Conservation (phyloP, 768 basidiomycete genomes). For the Panellus pusillus region DNA sequence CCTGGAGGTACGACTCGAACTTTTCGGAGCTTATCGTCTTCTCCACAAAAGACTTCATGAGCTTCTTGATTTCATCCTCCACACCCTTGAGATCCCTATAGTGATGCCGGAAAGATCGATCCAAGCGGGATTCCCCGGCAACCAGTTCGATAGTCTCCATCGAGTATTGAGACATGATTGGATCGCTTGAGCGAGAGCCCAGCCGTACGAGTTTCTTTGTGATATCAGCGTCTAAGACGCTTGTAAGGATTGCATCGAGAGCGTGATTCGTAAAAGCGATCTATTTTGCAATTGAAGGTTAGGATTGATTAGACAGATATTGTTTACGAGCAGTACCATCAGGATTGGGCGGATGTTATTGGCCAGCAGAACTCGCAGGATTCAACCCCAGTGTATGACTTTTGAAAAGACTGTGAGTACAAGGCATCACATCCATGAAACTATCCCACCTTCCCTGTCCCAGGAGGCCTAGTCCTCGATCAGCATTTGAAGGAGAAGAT, state of each 20-base stretch:
- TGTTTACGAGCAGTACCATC: constrained; percentile 41
- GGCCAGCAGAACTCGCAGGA: constrained; percentile 62
- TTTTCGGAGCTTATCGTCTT: constrained; percentile 35
- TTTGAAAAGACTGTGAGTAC: constrained; percentile 1
- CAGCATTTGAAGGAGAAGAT: neutral
- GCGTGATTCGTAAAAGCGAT: constrained; percentile 79
- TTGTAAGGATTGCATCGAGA: constrained; percentile 67
- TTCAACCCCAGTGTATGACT: constrained; percentile 72
- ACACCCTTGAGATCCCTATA: constrained; percentile 42
- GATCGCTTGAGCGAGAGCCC: constrained; percentile 63
- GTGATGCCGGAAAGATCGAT: constrained; percentile 32
- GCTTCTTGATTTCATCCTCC: constrained; percentile 44
- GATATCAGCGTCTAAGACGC: constrained; percentile 64
- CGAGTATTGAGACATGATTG: constrained; percentile 58
- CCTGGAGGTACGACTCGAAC: constrained; percentile 41
- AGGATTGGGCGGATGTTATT: constrained; percentile 37
- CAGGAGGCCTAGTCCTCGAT: constrained; percentile 58
- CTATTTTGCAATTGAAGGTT: constrained; percentile 25
- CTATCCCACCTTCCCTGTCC: constrained; percentile 66
- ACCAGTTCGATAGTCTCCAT: constrained; percentile 59
- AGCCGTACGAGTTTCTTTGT: constrained; percentile 66
- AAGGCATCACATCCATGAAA: neutral
- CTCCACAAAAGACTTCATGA: constrained; percentile 45
- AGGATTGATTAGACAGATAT: constrained; percentile 44
- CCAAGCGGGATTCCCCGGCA: constrained; percentile 40